Evolutionary conservation across 192 early-diverging fungal species (phyloP).

Genomic region (Dissophora globulifera): DNA sequence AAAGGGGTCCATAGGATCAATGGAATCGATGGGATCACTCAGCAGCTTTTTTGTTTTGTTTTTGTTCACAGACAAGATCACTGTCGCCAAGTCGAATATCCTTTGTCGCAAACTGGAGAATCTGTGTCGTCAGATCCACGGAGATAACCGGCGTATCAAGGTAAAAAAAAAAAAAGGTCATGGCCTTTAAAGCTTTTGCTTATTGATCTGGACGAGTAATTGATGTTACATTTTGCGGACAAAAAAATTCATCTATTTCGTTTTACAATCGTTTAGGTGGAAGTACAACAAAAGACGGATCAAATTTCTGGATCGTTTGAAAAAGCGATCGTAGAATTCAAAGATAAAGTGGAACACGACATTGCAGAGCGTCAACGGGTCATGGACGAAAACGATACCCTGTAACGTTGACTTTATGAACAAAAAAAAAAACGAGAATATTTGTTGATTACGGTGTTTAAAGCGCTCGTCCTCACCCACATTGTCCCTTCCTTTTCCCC

Average conservation of each 20-base stretch:
- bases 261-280: constrained; percentile 42
- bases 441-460: too few relatives aligned
- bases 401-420: constrained; percentile 16
- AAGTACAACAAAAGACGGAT: constrained; percentile 67
- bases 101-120: constrained; percentile 67
- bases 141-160: constrained; percentile 67
- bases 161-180: constrained; percentile 12
- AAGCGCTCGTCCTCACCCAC: neutral
- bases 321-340: constrained; percentile 68
- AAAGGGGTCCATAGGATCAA: too few relatives aligned
- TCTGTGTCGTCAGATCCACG: constrained; percentile 68
- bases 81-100: constrained; percentile 33
- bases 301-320: constrained; percentile 70
- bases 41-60: too few relatives aligned
- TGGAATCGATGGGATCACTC: too few relatives aligned
- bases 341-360: constrained; percentile 63
- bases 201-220: too few relatives aligned
- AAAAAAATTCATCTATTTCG: neutral
- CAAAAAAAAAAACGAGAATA: too few relatives aligned
- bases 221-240: too few relatives aligned
- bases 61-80: constrained; percentile 50
- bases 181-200: too few relatives aligned
- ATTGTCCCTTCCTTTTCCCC: neutral
- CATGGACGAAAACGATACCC: constrained; percentile 55
- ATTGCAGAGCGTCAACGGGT: constrained; percentile 55